Base-by-base conservation (phyloP, 805 yeast species). In the Ogataea ganodermae region DNA sequence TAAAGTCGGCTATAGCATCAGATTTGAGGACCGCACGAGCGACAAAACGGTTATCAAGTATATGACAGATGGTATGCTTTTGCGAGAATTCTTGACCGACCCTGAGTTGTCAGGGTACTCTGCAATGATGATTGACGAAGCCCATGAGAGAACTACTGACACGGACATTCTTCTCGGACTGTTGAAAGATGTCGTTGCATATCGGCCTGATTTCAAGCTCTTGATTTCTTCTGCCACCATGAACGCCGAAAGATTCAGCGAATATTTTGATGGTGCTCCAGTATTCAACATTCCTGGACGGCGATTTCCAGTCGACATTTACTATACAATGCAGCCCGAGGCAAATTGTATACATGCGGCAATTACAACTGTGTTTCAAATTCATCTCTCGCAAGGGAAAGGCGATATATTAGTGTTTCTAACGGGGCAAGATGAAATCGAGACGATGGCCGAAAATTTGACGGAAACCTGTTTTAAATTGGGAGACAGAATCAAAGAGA, bases 341-440 rank as follows among this genome's bases (percentile, higher is more conserved):
- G 86, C 96, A 0, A 91, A 94, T 62, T 92, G 90, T 61, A 68
- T 92, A 3, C 91, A 88, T 61, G 96, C 97, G 0, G 94, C 96
- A 0, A 77, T 90, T 20, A 84, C 89, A 5, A 87, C 97, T 0
- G 84, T 91, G 3, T 84, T 89, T 62, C 95, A 89, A 60, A 89
- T 92, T 17, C 98, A 94, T 61, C 72, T 71, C 24, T 75, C 87
- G 0, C 86, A 84, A 48, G 69, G 77, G 2, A 78, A 81, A 0
- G 96, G 97, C 3, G 99, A 94, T 63, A 87, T 92, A 13, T 69
- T 94, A 23, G 95, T 92, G 1, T 92, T 92, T 64, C 67, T 92
- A 42, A 94, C 98, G 0, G 99, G 99, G 31, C 98, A 94, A 64
- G 98, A 92, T 47, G 99, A 92, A 60, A 94, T 94, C 49, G 98